Conservation (phyloP, 768 basidiomycete species). For the Vishniacozyma victoriae region DNA sequence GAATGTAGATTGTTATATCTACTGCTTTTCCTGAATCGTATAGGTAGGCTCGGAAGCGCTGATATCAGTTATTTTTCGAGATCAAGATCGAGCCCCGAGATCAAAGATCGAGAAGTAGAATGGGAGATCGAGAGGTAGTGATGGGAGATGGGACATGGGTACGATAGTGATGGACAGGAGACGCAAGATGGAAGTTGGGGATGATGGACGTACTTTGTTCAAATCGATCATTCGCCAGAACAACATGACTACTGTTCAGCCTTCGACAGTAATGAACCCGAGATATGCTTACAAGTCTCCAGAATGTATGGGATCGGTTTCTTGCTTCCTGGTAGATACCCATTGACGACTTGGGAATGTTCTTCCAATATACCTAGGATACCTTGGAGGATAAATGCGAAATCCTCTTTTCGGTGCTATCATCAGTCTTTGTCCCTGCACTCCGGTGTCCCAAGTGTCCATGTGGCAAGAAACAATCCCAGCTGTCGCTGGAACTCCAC, state of each 20-base stretch:
- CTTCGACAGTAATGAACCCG: background rate
- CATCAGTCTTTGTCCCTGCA: too few species aligned
- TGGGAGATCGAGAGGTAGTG: background rate
- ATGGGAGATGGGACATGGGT: background rate
- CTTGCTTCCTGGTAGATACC: constrained; percentile 75
- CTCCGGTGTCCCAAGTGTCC: too few species aligned
- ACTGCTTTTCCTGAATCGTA: constrained; percentile 72
- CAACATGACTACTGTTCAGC: constrained; percentile 38
- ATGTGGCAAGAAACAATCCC: too few species aligned
- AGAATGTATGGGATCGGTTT: constrained; percentile 74
- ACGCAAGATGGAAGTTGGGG: background rate
- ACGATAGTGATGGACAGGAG: too few species aligned
- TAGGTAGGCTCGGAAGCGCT: constrained; percentile 85
- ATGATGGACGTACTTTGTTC: constrained; percentile 69
- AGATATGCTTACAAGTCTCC: constrained; percentile 62
- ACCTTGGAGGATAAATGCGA: constrained; percentile 74
- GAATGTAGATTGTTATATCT: constrained; percentile 69
- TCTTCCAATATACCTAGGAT: constrained; percentile 53
- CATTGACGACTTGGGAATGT: constrained; percentile 66
- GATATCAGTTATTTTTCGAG: constrained; percentile 2
- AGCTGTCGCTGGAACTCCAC: too few species aligned
- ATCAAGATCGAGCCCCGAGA: too few species aligned
- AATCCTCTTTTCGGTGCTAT: constrained; percentile 88
- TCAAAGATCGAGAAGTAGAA: too few species aligned
- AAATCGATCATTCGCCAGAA: constrained; percentile 88